Conservation (phyloP, 768 basidiomycete species). For the Pleurotus citrinopileatus region DNA sequence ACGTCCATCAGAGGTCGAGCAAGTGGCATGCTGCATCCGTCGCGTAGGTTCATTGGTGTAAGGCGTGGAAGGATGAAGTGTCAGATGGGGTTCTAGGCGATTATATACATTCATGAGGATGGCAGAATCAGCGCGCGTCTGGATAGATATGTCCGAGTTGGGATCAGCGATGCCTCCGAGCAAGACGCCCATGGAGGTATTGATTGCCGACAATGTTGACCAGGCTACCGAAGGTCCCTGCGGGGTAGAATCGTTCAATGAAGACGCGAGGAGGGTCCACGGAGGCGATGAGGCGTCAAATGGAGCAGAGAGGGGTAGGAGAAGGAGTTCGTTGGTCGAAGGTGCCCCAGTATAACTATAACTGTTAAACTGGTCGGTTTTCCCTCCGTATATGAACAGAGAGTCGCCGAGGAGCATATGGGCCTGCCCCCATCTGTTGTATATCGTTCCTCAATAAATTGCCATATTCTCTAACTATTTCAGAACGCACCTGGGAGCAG, state of each 20-base stretch:
- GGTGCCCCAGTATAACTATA: slow-evolving; percentile 77
- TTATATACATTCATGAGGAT: slow-evolving; percentile 46
- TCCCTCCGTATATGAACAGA: slow-evolving; percentile 78
- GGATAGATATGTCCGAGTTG: slow-evolving; percentile 48
- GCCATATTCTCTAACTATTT: not conserved
- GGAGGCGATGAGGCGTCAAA: slow-evolving; percentile 66
- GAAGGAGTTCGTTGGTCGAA: slow-evolving; percentile 66
- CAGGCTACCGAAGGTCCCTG: slow-evolving; percentile 65
- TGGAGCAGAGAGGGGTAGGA: slow-evolving; percentile 56
- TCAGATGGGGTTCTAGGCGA: not conserved
- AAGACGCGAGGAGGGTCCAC: slow-evolving; percentile 57
- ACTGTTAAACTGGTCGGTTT: slow-evolving; percentile 65
- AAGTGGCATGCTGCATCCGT: slow-evolving; percentile 73
- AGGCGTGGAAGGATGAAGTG: slow-evolving; percentile 25
- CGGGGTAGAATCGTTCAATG: slow-evolving; percentile 38
- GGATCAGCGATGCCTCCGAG: slow-evolving; percentile 79
- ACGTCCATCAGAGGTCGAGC: slow-evolving; percentile 41
- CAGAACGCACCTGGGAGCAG: slow-evolving; percentile 12
- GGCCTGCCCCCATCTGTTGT: slow-evolving; percentile 84
- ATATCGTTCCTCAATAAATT: slow-evolving; percentile 2
- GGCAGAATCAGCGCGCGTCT: slow-evolving; percentile 60
- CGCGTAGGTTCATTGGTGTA: slow-evolving; percentile 72
- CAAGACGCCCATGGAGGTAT: slow-evolving; percentile 48
- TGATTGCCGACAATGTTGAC: slow-evolving; percentile 74
- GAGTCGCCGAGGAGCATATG: slow-evolving; percentile 51